Percentiles rank a stretch among this genome's conserved stretches.
Conservation (phyloP, 768 basidiomycete species). For the Leccinum olivaceopallidum region DNA sequence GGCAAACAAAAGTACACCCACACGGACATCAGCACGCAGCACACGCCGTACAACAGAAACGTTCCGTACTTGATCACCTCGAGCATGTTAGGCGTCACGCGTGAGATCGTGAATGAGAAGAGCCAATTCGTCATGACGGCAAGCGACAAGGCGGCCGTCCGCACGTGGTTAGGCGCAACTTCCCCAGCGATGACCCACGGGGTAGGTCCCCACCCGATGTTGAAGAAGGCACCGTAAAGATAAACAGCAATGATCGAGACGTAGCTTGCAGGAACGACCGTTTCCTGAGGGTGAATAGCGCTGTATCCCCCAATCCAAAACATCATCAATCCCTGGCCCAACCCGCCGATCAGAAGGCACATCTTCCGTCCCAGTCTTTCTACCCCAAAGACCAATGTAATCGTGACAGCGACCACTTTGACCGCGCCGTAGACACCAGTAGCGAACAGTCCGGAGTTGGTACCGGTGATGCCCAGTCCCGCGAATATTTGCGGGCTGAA, state of each 20-base stretch:
- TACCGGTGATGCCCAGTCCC: constrained; percentile 46
- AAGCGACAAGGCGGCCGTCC: constrained; percentile 35
- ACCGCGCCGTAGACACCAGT: constrained; percentile 45
- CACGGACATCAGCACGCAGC: constrained; percentile 33
- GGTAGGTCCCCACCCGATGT: constrained; percentile 33
- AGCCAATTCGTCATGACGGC: constrained; percentile 38
- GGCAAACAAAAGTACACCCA: constrained; percentile 42
- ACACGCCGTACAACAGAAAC: constrained; percentile 34
- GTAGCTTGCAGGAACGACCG: constrained; percentile 35
- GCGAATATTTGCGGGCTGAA: constrained; percentile 54
- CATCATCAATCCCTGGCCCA: constrained; percentile 46
- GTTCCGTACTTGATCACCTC: constrained; percentile 32
- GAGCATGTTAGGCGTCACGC: constrained; percentile 40
- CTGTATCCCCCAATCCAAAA: constrained; percentile 39
- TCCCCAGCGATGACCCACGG: constrained; percentile 37
- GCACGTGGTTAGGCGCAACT: constrained; percentile 40
- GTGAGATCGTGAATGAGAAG: constrained; percentile 38
- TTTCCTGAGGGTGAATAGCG: constrained; percentile 31
- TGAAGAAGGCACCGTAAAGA: constrained; percentile 39
- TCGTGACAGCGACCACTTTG: constrained; percentile 43
- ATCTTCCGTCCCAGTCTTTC: constrained; percentile 50
- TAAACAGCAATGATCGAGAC: constrained; percentile 41
- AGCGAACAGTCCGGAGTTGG: constrained; percentile 45
- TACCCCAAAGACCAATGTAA: constrained; percentile 46
- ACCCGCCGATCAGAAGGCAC: constrained; percentile 48